These are phyloP conservation scores for Populus hybrid DNA, from an alignment of 441 rosid species.

Conservation along the genomic window DNA sequence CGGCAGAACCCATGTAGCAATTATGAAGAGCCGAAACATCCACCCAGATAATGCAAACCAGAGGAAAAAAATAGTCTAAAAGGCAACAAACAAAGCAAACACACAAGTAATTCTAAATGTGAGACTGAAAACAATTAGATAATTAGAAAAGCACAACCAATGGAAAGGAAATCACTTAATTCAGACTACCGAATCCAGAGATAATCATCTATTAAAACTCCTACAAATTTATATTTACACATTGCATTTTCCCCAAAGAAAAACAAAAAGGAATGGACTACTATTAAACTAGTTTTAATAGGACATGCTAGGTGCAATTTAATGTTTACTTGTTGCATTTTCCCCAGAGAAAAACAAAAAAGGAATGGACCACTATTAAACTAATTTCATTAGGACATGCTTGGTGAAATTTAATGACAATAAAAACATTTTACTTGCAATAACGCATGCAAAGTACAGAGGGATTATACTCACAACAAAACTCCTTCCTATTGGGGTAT, in stretches of 20 bases:
- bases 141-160: background rate
- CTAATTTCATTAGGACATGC: background rate
- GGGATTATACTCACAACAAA: constrained; percentile 57
- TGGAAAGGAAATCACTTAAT: background rate
- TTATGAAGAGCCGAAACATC: constrained; percentile 73
- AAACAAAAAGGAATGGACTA: background rate
- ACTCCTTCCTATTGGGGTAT: constrained; percentile 75
- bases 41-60: constrained; percentile 98
- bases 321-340: background rate
- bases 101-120: background rate
- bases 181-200: background rate
- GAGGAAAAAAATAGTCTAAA: constrained; percentile 76
- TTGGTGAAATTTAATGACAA: background rate
- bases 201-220: background rate
- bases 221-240: too few relatives aligned
- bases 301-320: background rate
- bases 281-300: too few relatives aligned
- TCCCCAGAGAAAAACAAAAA: background rate
- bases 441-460: background rate
- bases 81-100: constrained; percentile 7
- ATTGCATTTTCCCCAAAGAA: background rate
- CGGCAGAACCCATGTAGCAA: constrained; percentile 80
- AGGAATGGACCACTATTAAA: background rate
- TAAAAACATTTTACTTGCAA: background rate
- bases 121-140: background rate